These are phyloP conservation scores for Solanum virginianum DNA, from an alignment of 257 asterid species.

Conservation along the genomic window DNA sequence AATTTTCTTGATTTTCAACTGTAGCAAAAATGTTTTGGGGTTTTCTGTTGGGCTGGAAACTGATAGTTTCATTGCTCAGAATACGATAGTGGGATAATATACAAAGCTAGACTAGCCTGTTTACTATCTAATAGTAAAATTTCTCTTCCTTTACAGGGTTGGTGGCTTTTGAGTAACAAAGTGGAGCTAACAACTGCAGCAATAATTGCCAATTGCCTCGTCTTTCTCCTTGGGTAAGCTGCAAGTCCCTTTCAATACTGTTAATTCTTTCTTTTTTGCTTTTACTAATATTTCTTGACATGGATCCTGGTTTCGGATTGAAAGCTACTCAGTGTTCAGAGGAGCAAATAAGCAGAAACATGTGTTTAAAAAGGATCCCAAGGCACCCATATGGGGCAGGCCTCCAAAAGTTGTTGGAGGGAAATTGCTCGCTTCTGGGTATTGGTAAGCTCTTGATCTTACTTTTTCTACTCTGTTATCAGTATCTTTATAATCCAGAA, in stretches of 20 bases:
- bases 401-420: conserved; percentile 94
- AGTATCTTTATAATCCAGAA: neutral
- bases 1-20: neutral
- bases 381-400: conserved; percentile 80
- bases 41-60: neutral
- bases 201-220: conserved; percentile 69
- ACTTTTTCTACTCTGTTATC: neutral
- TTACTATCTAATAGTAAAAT: neutral
- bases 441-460: conserved; percentile 45
- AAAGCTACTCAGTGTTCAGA: conserved; percentile 82
- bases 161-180: conserved; percentile 83
- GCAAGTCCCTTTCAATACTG: neutral
- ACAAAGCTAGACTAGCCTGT: neutral
- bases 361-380: conserved; percentile 73
- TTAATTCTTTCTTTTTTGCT: neutral
- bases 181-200: conserved; percentile 75
- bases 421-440: conserved; percentile 95
- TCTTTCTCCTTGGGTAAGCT: conserved; percentile 60
- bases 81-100: neutral
- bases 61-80: neutral
- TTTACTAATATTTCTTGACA: conserved; percentile 1
- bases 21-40: neutral
- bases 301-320: conserved; percentile 12
- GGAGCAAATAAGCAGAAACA: conserved; percentile 99
- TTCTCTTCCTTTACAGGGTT: conserved; percentile 37